A percentile compares a stretch with the other conserved stretches of the same genome.
These are phyloP conservation scores for Carex parvula DNA, from an alignment of 176 grass and related monocot genomes.

Conservation along the genomic window DNA sequence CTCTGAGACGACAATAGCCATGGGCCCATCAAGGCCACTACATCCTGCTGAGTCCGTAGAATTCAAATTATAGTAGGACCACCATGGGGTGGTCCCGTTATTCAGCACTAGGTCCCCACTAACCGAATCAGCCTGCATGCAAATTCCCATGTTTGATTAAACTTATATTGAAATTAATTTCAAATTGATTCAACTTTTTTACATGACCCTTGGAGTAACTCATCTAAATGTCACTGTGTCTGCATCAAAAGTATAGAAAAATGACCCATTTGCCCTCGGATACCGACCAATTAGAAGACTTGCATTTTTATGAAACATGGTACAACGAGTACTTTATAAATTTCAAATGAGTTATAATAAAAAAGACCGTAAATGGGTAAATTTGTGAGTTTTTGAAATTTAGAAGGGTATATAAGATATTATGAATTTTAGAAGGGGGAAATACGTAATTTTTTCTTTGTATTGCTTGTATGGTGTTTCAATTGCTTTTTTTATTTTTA, in stretches of 20 bases:
- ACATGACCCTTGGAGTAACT: neutral
- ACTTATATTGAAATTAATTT: neutral
- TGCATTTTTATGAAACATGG: too few species aligned
- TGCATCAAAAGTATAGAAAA: too few species aligned
- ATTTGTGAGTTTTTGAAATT: too few species aligned
- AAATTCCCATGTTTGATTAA: neutral
- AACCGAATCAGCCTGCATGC: conserved; percentile 58
- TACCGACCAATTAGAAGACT: too few species aligned
- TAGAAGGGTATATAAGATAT: too few species aligned
- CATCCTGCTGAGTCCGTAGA: conserved; percentile 56
- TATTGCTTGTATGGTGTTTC: neutral
- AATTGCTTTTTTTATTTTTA: neutral
- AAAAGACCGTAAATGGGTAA: too few species aligned
- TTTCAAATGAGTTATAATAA: too few species aligned
- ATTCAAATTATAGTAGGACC: conserved; percentile 74
- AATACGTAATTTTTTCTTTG: too few species aligned
- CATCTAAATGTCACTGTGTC: neutral
- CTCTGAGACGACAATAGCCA: conserved; percentile 87
- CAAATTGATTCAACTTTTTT: neutral
- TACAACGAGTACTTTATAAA: too few species aligned
- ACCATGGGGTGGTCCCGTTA: conserved; percentile 72
- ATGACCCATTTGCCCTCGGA: too few species aligned
- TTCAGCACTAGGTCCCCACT: conserved; percentile 71
- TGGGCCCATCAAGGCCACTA: conserved; percentile 68
- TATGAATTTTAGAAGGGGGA: too few species aligned